Conservation (phyloP, 768 basidiomycete species). For the Naematelia aurantialba region DNA sequence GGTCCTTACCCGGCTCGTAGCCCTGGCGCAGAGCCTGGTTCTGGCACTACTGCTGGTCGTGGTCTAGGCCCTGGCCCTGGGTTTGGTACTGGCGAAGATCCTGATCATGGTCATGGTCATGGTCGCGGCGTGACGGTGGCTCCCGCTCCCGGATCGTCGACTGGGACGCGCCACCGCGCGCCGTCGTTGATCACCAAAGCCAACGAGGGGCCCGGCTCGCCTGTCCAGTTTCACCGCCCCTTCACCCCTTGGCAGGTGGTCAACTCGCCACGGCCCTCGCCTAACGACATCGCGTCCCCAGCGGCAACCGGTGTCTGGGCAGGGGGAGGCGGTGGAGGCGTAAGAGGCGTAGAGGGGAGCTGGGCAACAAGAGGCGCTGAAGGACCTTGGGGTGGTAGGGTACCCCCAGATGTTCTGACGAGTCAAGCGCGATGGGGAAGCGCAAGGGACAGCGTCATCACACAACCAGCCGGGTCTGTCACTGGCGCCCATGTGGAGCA, state of each 20-base stretch:
- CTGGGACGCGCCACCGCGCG: not conserved
- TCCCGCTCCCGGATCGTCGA: too few relatives aligned
- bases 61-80: too few relatives aligned
- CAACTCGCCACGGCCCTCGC: not conserved
- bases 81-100: too few relatives aligned
- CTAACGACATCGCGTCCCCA: too few relatives aligned
- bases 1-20: not conserved
- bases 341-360: too few relatives aligned
- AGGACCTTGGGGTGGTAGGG: not conserved
- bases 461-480: not conserved
- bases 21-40: not conserved
- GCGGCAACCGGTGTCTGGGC: too few relatives aligned
- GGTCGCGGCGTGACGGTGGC: too few relatives aligned
- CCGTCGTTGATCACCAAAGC: not conserved
- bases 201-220: not conserved
- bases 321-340: too few relatives aligned
- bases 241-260: constrained; percentile 28
- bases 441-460: constrained; percentile 10
- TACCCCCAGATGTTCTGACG: not conserved
- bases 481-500: not conserved
- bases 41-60: not conserved
- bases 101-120: too few relatives aligned
- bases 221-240: constrained; percentile 31
- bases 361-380: too few relatives aligned
- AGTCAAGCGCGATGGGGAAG: constrained; percentile 18